These are phyloP conservation scores for Colletotrichum liriopes DNA, from an alignment of 2,329 filamentous ascomycete species.

Conservation along the genomic window DNA sequence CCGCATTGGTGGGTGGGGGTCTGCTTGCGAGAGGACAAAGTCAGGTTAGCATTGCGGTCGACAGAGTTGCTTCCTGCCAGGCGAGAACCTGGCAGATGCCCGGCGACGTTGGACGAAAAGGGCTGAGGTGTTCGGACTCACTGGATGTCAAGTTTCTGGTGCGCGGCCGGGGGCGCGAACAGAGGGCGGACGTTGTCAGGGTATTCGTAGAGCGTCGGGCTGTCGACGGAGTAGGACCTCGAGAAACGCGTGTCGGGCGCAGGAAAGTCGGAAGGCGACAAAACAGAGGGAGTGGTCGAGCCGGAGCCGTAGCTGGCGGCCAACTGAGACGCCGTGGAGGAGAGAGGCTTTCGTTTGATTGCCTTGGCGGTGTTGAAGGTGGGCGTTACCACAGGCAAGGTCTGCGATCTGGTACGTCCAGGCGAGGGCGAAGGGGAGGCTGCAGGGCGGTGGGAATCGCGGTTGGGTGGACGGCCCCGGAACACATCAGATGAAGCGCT, in stretches of 20 bases:
- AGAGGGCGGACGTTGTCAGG: constrained; percentile 49
- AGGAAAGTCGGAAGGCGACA: constrained; percentile 58
- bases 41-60: constrained; percentile 15
- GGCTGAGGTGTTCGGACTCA: constrained; percentile 36
- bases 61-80: constrained; percentile 14
- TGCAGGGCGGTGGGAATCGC: constrained; percentile 40
- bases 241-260: constrained; percentile 69
- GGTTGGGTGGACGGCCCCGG: constrained; percentile 39
- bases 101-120: constrained; percentile 16
- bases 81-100: constrained; percentile 3
- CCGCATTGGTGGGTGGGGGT: constrained; percentile 29
- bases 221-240: constrained; percentile 71
- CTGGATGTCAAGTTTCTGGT: constrained; percentile 36
- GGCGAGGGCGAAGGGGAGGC: constrained; percentile 45
- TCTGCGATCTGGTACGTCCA: constrained; percentile 43
- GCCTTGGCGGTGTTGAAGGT: constrained; percentile 35
- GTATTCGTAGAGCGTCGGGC: constrained; percentile 75
- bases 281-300: constrained; percentile 45
- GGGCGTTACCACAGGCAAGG: constrained; percentile 36
- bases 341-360: constrained; percentile 75
- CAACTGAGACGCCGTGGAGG: constrained; percentile 67
- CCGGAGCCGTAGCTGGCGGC: constrained; percentile 64
- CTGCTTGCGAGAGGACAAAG: constrained; percentile 32
- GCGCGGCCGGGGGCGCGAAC: constrained; percentile 39
- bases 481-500: constrained; percentile 43